Percentiles rank a stretch among this genome's conserved stretches.
Conservation (phyloP, 495 filamentous ascomycete species). For the Penicilliopsis zonata region DNA sequence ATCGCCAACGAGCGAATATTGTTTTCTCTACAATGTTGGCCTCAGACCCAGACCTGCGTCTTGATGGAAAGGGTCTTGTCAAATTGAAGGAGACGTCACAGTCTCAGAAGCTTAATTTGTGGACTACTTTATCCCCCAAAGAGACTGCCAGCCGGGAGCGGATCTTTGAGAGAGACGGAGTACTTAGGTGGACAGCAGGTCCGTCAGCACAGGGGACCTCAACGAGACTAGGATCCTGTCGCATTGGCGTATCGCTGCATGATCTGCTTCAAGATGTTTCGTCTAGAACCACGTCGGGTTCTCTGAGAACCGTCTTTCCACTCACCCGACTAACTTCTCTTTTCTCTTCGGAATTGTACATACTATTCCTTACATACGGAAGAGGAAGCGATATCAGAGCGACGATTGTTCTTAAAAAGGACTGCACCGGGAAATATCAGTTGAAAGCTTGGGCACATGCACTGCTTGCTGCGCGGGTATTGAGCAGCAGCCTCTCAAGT, state of each 20-base stretch:
- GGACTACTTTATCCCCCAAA: too few relatives aligned
- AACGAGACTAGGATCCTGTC: slow-evolving; percentile 13
- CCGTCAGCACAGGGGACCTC: background rate
- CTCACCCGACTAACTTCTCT: slow-evolving; percentile 8
- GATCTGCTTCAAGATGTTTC: slow-evolving; percentile 12
- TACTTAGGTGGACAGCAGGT: slow-evolving; percentile 42
- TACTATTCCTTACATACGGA: slow-evolving; percentile 13
- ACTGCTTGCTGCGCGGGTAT: slow-evolving; percentile 38
- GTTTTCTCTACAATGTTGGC: slow-evolving; percentile 52
- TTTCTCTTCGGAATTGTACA: slow-evolving; percentile 19
- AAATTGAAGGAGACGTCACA: too few relatives aligned
- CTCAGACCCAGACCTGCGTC: slow-evolving; percentile 15
- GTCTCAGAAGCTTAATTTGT: too few relatives aligned
- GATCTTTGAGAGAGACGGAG: slow-evolving; percentile 56
- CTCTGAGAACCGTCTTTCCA: slow-evolving; percentile 10
- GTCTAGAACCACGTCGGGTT: background rate
- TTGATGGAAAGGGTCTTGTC: too few relatives aligned
- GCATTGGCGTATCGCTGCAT: slow-evolving; percentile 21
- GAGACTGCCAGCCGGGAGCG: slow-evolving; percentile 54
- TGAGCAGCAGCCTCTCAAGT: slow-evolving; percentile 1
- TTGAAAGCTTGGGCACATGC: slow-evolving; percentile 69
- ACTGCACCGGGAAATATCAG: slow-evolving; percentile 32
- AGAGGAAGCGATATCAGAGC: slow-evolving; percentile 9
- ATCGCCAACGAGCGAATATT: slow-evolving; percentile 77
- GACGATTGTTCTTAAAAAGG: slow-evolving; percentile 55